These are phyloP conservation scores for Calonectria pseudoreteaudii DNA, from an alignment of 2,329 filamentous ascomycete species.

Conservation along the genomic window DNA sequence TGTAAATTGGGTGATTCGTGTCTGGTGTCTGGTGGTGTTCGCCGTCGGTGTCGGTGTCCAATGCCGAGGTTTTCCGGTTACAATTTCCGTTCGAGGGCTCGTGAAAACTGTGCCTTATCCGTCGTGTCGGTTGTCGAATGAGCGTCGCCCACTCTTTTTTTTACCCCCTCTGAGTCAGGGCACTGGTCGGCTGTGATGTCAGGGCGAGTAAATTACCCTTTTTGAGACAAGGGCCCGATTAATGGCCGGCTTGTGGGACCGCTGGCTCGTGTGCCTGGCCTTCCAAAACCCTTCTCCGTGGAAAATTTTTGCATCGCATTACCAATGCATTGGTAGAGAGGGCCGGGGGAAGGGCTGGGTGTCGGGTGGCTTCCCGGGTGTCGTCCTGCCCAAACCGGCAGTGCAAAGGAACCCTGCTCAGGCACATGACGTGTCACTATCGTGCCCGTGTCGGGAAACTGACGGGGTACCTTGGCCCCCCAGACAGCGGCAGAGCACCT, in stretches of 20 bases:
- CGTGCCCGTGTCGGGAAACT: conserved; percentile 18
- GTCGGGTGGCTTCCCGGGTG: conserved; percentile 28
- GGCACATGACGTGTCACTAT: conserved; percentile 42
- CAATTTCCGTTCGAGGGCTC: background rate
- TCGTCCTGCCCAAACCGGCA: conserved; percentile 38
- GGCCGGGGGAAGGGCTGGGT: conserved; percentile 22
- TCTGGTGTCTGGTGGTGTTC: conserved; percentile 1
- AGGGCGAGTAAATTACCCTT: conserved; percentile 17
- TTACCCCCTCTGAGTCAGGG: conserved; percentile 35
- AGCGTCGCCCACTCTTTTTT: conserved; percentile 14
- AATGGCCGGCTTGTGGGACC: conserved; percentile 37
- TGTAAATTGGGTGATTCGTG: conserved; percentile 18
- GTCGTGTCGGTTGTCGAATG: conserved; percentile 24
- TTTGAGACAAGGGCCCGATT: conserved; percentile 23
- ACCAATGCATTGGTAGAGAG: conserved; percentile 39
- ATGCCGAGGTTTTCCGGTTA: conserved; percentile 14
- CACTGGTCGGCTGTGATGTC: conserved; percentile 25
- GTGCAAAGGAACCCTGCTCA: conserved; percentile 42
- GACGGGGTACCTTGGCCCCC: conserved; percentile 7
- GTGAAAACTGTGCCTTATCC: conserved; percentile 6
- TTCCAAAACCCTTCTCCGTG: conserved; percentile 44
- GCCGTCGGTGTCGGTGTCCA: background rate
- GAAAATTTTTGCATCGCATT: conserved; percentile 44
- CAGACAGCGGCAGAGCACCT: background rate
- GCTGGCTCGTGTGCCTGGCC: conserved; percentile 17